These are phyloP conservation scores for Thelephora aurantiotincta DNA, from an alignment of 768 basidiomycete species.

Conservation along the genomic window DNA sequence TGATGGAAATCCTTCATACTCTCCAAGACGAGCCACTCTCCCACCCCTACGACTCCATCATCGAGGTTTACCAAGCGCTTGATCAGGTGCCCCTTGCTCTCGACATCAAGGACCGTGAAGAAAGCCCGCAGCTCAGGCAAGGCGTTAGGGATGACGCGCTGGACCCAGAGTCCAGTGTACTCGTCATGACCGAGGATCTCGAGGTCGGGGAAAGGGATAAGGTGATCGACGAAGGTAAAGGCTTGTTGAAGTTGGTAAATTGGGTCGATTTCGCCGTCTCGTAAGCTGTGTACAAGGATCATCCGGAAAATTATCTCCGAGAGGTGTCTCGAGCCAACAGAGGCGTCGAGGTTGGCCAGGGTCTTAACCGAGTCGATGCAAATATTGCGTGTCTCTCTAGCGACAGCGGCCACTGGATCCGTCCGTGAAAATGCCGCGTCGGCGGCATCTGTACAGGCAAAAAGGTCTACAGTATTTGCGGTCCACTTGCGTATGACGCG, in stretches of 20 bases:
- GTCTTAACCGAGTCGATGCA: conserved; percentile 36
- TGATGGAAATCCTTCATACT: conserved; percentile 40
- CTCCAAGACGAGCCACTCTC: conserved; percentile 57
- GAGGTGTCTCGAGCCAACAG: conserved; percentile 20
- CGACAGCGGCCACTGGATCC: conserved; percentile 26
- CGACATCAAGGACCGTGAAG: conserved; percentile 40
- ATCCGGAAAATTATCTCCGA: conserved; percentile 40
- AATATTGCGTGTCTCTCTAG: conserved; percentile 28
- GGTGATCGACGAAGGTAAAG: conserved; percentile 38
- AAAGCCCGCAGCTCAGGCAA: conserved; percentile 42
- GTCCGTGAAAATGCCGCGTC: conserved; percentile 25
- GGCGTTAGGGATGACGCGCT: conserved; percentile 39
- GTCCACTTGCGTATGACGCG: conserved; percentile 33
- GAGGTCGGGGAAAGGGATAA: conserved; percentile 29
- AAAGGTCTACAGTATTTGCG: conserved; percentile 34
- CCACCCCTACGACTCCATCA: conserved; percentile 36
- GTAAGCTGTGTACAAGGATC: conserved; percentile 36
- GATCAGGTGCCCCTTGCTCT: conserved; percentile 38
- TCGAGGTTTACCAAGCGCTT: conserved; percentile 44
- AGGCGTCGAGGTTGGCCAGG: conserved; percentile 22
- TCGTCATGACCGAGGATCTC: conserved; percentile 11
- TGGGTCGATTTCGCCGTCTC: conserved; percentile 34
- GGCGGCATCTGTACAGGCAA: conserved; percentile 36
- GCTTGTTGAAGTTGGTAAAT: conserved; percentile 39
- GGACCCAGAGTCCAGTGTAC: conserved; percentile 32